phyloP scores from a whole-genome alignment of 345 rosid genomes.

The Pseudoturritis turrita region DNA sequence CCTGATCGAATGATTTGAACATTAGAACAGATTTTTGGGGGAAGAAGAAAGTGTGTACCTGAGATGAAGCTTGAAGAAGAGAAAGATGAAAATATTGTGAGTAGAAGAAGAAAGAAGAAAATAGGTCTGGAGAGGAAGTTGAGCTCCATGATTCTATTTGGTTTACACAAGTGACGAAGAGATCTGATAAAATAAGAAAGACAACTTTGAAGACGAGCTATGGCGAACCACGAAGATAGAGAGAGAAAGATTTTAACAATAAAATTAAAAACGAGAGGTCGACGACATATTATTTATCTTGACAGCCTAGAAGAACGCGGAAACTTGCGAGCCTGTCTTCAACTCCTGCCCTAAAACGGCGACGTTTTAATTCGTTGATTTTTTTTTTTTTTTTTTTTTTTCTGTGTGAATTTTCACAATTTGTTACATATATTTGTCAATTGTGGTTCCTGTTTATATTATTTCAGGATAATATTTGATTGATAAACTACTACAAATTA shows the following conservation, averaged over 20 bases:
- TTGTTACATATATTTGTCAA: too few species aligned
- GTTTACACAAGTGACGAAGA: background rate
- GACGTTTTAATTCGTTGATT: background rate
- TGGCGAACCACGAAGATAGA: conserved; percentile 14
- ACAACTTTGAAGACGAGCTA: conserved; percentile 2
- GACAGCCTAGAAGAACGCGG: conserved; percentile 20
- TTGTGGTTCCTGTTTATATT: too few species aligned
- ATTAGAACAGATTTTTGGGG: background rate
- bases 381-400: background rate
- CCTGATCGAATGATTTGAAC: background rate
- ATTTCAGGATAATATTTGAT: too few species aligned
- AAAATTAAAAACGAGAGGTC: background rate
- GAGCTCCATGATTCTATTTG: conserved; percentile 29
- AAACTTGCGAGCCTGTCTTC: conserved; percentile 22
- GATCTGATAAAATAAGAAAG: conserved; percentile 24
- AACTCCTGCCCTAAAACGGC: too few species aligned
- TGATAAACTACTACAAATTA: too few species aligned
- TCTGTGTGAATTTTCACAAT: too few species aligned
- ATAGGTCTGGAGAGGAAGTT: conserved; percentile 15
- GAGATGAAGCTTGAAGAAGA: conserved; percentile 46
- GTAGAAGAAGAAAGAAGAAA: conserved; percentile 31
- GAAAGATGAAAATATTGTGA: conserved; percentile 28
- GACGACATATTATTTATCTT: background rate
- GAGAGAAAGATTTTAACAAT: background rate
- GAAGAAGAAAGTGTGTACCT: conserved; percentile 32